Evolutionary conservation across 1,284 basidiomycete species (phyloP).

Genomic region (Ganoderma leucocontextum): DNA sequence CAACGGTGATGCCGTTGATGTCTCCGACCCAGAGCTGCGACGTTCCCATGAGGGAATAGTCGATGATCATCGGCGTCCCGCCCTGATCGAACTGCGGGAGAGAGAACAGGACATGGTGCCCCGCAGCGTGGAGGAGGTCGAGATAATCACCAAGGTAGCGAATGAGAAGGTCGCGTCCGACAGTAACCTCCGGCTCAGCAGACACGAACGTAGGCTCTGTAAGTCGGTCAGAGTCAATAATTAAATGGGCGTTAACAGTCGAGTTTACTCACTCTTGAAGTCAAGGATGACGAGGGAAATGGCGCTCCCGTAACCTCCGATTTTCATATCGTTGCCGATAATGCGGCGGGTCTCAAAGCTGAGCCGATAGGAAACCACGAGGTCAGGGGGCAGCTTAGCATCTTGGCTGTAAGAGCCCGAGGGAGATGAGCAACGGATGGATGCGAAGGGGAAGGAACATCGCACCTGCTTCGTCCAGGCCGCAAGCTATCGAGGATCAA

Average conservation of each 20-base stretch:
- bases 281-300: conserved; percentile 31
- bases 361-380: conserved; percentile 35
- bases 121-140: conserved; percentile 38
- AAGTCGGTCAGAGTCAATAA: conserved; percentile 20
- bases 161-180: conserved; percentile 28
- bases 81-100: conserved; percentile 43
- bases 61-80: conserved; percentile 31
- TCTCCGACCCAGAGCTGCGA: conserved; percentile 5
- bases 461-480: conserved; percentile 9
- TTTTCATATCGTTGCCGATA: conserved; percentile 33
- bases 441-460: not conserved
- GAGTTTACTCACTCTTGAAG: conserved; percentile 20
- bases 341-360: conserved; percentile 30
- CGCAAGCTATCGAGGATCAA: conserved; percentile 12
- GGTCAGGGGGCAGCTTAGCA: conserved; percentile 12
- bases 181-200: conserved; percentile 16
- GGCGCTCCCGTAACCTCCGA: conserved; percentile 33
- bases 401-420: conserved; percentile 11
- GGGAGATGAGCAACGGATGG: too few species aligned
- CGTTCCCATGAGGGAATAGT: conserved; percentile 36
- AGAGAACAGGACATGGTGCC: conserved; percentile 42
- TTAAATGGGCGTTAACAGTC: not conserved
- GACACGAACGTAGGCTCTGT: conserved; percentile 4
- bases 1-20: conserved; percentile 38
- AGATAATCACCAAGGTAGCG: conserved; percentile 37